Evolutionary conservation across 1,284 basidiomycete species (phyloP), one percentile per base, ranked within the genome.

Genomic region (Austropuccinia psidii): DNA sequence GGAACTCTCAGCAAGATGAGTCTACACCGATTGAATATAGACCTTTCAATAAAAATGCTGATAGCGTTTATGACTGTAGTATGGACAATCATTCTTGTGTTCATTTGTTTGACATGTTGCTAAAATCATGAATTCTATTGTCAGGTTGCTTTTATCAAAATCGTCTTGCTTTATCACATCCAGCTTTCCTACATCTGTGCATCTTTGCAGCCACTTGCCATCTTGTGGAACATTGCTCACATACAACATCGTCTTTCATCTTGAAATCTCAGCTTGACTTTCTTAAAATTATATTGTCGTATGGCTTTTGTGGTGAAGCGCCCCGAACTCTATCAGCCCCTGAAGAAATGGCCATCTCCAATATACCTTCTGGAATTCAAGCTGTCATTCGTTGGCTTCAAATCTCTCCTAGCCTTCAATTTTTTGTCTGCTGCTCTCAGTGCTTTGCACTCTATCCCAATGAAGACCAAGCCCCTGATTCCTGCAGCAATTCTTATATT

Each of bases 381-480:
- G 54, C 65, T 21, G 65, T 54, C 1, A n/a, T 67, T 31, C 19
- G 50, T 13, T 67, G 65, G 65, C 50, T 67, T 17, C 15, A 67
- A 41, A 54, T 67, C 31, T 7, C 27, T 54, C 65, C 65, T 24
- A 7, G 6, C n/a, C 65, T 67, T 35, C 37, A 35, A 6, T 29
- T 35, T 29, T 52, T 67, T 15, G 24, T 24, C 1, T 67, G 49
- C 15, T 67, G 65, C 29, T 6, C 8, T 7, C 0, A 15, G 8
- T 67, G 65, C 19, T 67, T 55, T 27, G 50, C 50, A 17, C 35
- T 67, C n/a, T 67, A 67, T 19, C 49, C 50, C 4, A 19, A 55
- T 17, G 21, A 67, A 39, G 33, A 35, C 19, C 35, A 39, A 2
- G 49, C 65, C 33, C 47, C 33, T 8, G 41, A 52, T 6, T 13